A percentile compares a stretch with the other conserved stretches of the same genome.
Conservation (phyloP, 2,329 filamentous ascomycete genomes). For the Colletotrichum karsti region DNA sequence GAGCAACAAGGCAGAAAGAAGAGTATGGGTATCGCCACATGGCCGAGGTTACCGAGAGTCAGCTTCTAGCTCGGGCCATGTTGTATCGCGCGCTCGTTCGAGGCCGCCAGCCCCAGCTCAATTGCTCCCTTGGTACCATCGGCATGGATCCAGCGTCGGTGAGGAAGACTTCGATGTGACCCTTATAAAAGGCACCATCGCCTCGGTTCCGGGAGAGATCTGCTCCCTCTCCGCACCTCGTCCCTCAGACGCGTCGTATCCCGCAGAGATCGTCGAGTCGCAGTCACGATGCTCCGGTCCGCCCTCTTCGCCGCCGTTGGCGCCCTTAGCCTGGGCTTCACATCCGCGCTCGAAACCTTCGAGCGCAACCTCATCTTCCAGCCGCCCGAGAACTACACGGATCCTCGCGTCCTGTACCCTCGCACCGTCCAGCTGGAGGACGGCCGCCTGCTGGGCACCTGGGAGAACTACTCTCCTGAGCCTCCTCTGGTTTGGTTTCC, state of each 20-base stretch:
- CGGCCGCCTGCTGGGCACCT: conserved; percentile 59
- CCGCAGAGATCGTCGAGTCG: conserved; percentile 5
- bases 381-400: conserved; percentile 52
- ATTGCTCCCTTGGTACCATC: neutral
- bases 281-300: conserved; percentile 24
- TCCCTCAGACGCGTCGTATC: neutral
- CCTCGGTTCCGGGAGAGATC: neutral
- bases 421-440: conserved; percentile 53
- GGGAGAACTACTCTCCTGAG: conserved; percentile 66
- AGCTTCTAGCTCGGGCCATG: conserved; percentile 11
- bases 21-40: conserved; percentile 9
- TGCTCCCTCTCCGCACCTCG: neutral
- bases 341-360: conserved; percentile 30
- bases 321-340: conserved; percentile 12
- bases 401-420: conserved; percentile 53
- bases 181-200: conserved; percentile 1
- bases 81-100: conserved; percentile 9
- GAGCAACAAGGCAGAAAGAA: neutral
- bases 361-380: conserved; percentile 47
- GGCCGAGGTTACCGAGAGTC: conserved; percentile 20
- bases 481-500: conserved; percentile 64
- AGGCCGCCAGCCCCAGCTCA: neutral
- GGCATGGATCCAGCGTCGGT: neutral
- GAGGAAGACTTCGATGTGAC: neutral
- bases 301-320: conserved; percentile 21